Evolutionary conservation across 169 alveolate genomes (phyloP), one percentile per base, ranked within the genome.

Genomic region (Cryptosporidium meleagridis): DNA sequence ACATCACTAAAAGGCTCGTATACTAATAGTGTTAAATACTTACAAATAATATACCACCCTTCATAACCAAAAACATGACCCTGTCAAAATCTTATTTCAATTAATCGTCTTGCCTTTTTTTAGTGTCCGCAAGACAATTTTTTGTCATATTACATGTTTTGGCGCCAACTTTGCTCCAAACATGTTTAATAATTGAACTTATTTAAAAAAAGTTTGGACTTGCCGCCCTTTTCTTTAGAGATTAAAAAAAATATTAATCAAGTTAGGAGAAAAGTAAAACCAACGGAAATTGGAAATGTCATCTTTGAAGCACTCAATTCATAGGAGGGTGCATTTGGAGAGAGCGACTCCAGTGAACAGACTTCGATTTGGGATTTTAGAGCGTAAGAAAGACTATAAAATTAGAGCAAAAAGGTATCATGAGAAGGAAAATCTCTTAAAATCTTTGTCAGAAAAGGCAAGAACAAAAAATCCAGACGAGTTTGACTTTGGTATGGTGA

Each of bases 381-480:
- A 80, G 52, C 55, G 89, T 9, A 80, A 65, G 37, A 59, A 80
- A 37, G 89, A 80, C 75, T 80, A 80, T 48, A 80, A 80, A 55
- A n/a, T 80, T 5, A 69, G 89, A 41, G 89, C 89, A 26, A 62
- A 35, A 37, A 59, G 89, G 51, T 80, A 80, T 58, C 89, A 80
- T 80, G 89, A 80, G 44, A 80, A 80, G 68, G 89, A 80, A 45
- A 80, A 65, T 23, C 67, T 80, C 33, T 80, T 80, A 12, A 59
- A 45, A 44, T 59, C 89, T 39, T 31, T 80, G 18, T 62, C 80
- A 29, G 89, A 80, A 48, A 80, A 80, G 35, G 89, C 89, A 18
- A 80, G 89, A 62, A 80, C 89, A 21, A 80, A 69, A 44, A 80
- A 80, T 48, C 89, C 89, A 8, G 89, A 80, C 21, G 89, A 80